Base-by-base conservation (phyloP, 1,284 basidiomycete species). In the Ustilago nuda region DNA sequence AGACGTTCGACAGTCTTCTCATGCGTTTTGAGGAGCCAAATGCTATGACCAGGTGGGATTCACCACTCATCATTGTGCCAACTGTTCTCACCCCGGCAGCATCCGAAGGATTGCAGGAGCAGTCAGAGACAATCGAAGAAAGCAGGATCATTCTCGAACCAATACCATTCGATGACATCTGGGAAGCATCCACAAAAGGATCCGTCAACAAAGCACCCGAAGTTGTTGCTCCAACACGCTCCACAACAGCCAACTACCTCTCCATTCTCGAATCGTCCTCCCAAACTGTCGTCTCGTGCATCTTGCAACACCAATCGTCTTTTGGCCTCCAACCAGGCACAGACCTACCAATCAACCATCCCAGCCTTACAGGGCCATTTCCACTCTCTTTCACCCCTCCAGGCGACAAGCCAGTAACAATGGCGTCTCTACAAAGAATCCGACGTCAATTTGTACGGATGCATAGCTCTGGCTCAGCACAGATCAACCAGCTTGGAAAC, bases 41-140 rank as follows among this genome's bases (percentile, higher is more conserved):
- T 0, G 95, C 94, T 0, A 96, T 96, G 92, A 94, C 94, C 12
- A 90, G 95, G 51, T 99, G 96, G 96, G 96, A 99, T 86, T 92
- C 94, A 0, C 96, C 96, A 0, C 89, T 98, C 36, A 93, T 98
- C 85, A 94, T 93, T 2, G 87, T 98, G 0, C 87, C 91, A 12
- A 76, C 80, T 36, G 56, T 56, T 5, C 53, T 67, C 1, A 19
- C 48, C 2, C 37, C 15, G 27, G 3, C 58, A 15, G 4, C 32
- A 27, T 35, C 41, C 12, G 8, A 19, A 50, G 11, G 27, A 6
- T 17, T 41, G 15, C 50, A 17, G 4, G 13, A 11, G 30, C 30
- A 0, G 13, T 17, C 4, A 33, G 51, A 33, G 3, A 41, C 48
- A 2, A 93, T 91, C 90, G 89, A 90, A 37, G 93, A 95, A 71